phyloP scores from a whole-genome alignment of 148 eudicot species.

The Rhododendron mucronatum region DNA sequence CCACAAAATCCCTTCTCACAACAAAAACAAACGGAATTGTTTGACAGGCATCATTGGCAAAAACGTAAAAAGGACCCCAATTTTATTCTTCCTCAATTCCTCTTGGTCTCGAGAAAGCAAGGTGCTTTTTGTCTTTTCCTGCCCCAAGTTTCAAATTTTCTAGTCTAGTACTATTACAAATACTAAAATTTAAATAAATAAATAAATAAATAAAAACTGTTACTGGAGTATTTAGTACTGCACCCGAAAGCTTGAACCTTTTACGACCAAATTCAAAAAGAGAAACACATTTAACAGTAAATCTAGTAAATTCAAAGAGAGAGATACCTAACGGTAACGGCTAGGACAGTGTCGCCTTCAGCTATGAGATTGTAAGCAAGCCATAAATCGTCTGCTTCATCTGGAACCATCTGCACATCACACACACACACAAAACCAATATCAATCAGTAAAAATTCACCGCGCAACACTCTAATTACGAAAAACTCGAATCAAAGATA shows the following conservation, averaged over 20 bases:
- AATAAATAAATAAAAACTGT: background rate
- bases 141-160: background rate
- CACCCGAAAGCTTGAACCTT: background rate
- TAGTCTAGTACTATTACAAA: background rate
- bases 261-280: background rate
- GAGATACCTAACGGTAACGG: slow-evolving; percentile 77
- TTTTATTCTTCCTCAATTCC: background rate
- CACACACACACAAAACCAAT: background rate
- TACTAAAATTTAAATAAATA: background rate
- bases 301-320: background rate
- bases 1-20: background rate
- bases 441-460: background rate
- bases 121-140: background rate
- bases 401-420: slow-evolving; percentile 64
- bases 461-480: background rate
- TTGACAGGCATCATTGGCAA: no score
- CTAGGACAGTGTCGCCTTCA: slow-evolving; percentile 57
- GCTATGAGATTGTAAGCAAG: slow-evolving; percentile 79
- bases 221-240: no score
- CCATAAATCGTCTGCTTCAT: slow-evolving; percentile 93
- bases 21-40: background rate
- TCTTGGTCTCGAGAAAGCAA: background rate
- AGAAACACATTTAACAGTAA: background rate
- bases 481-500: background rate
- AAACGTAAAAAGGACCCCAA: background rate